Evolutionary conservation across 441 rosid genomes (phyloP), one percentile per base, ranked within the genome.

Genomic region (Eruca vesicaria): DNA sequence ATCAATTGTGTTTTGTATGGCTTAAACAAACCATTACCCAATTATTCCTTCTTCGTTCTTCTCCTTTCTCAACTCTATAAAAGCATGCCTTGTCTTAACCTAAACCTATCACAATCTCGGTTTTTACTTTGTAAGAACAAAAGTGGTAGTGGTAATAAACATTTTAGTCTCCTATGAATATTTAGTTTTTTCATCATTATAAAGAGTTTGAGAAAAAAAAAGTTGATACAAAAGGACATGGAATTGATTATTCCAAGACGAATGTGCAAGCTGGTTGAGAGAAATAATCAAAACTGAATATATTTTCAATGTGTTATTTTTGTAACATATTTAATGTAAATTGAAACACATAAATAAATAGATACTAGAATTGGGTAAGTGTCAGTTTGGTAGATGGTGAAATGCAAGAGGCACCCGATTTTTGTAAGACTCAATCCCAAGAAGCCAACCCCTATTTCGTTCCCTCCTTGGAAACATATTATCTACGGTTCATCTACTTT

Each of bases 321-420:
- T 63, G 70, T 53, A 63, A 38, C 38, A 63, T 53, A 73, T 14
- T 73, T 63, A 63, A 73, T 73, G 69, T 73, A 73, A 63, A 55
- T 23, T 15, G 29, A 64, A 12, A 64, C 15, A 73, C 69, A 73
- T 73, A 73, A 53, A 63, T 63, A 63, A 73, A 73, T 26, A 55
- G 63, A 55, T 72, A 72, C 69, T 53, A 72, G 32, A 72, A 72
- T n/a, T 21, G 77, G 69, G 38, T 64, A 18, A 64, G 70, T 73
- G 70, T 73, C 70, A 63, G 69, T 53, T 36, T 63, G 77, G 70
- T 73, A 64, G 77, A 73, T 64, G 77, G 64, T 73, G 77, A 73
- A 64, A 73, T 63, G 70, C 43, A 64, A 60, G 63, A 59, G 74
- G 67, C 74, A 45, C 56, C 66, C 74, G 59, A 61, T 31, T 62